These are phyloP conservation scores for Citeromyces matritensis DNA, from an alignment of 805 yeast genomes.

Conservation along the genomic window DNA sequence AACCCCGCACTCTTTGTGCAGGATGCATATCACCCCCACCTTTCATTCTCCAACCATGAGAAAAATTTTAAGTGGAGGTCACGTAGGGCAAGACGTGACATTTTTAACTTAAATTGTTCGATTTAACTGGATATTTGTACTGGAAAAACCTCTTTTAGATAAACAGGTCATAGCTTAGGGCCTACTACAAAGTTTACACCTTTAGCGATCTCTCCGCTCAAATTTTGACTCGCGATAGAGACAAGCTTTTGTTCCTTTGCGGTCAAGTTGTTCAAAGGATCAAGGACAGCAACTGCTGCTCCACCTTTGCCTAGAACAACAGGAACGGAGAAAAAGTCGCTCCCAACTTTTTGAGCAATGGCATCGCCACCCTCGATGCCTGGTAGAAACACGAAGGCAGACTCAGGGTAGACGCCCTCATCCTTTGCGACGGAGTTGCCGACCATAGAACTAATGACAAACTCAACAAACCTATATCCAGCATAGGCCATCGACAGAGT, in stretches of 20 bases:
- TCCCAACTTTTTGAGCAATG: slow-evolving; percentile 21
- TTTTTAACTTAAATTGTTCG: too few species aligned
- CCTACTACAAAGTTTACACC: slow-evolving; percentile 1
- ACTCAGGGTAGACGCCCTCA: slow-evolving; percentile 18
- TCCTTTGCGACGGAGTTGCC: neutral
- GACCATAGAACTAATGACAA: slow-evolving; percentile 11
- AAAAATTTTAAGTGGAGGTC: too few species aligned
- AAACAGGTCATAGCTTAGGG: neutral
- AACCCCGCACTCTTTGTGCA: too few species aligned
- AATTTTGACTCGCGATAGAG: neutral
- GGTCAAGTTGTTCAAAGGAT: neutral
- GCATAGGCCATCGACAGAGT: slow-evolving; percentile 81
- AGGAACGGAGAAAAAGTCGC: slow-evolving; percentile 33
- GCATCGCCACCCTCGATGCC: slow-evolving; percentile 32
- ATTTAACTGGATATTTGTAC: too few species aligned
- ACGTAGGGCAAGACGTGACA: too few species aligned
- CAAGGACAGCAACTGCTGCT: neutral
- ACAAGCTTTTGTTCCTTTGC: slow-evolving; percentile 1
- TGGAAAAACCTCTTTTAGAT: too few species aligned
- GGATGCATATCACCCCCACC: too few species aligned
- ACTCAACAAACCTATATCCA: slow-evolving; percentile 63
- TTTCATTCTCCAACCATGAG: too few species aligned
- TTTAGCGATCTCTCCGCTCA: neutral
- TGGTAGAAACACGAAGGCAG: slow-evolving; percentile 37
- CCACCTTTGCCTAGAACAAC: slow-evolving; percentile 18